phyloP scores from a whole-genome alignment of 805 yeast genomes.

The Clavispora carvajalis region DNA sequence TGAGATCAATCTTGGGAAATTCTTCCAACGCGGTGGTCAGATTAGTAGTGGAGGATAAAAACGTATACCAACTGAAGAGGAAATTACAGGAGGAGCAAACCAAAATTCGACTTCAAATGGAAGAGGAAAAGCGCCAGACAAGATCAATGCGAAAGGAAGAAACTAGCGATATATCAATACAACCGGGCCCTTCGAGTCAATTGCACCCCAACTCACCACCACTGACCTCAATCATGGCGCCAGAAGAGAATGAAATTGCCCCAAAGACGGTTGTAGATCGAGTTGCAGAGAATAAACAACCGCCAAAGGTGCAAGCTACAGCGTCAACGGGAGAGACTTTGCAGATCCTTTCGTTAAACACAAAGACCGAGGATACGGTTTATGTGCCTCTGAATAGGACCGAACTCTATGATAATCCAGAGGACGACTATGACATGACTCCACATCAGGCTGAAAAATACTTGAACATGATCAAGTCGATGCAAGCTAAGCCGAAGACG shows the following conservation, averaged over 20 bases:
- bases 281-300: neutral
- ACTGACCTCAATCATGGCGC: neutral
- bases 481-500: conserved; percentile 16
- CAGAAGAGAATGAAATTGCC: too few species aligned
- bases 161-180: neutral
- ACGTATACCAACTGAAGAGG: neutral
- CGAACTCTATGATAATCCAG: conserved; percentile 33
- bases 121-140: conserved; percentile 1
- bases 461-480: conserved; percentile 28
- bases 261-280: neutral
- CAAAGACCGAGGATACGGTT: conserved; percentile 9
- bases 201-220: neutral
- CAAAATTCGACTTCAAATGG: neutral
- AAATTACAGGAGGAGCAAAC: conserved; percentile 5
- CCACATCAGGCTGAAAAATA: conserved; percentile 33
- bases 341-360: conserved; percentile 9
- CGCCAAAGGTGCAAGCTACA: neutral
- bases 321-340: neutral
- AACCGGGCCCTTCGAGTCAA: neutral
- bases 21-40: conserved; percentile 13
- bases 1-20: conserved; percentile 12
- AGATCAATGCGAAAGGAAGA: neutral
- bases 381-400: conserved; percentile 8
- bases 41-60: conserved; percentile 5
- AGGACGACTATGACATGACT: conserved; percentile 37